phyloP scores from a whole-genome alignment of 257 asterid genomes.

The Thymus quinquecostatus region DNA sequence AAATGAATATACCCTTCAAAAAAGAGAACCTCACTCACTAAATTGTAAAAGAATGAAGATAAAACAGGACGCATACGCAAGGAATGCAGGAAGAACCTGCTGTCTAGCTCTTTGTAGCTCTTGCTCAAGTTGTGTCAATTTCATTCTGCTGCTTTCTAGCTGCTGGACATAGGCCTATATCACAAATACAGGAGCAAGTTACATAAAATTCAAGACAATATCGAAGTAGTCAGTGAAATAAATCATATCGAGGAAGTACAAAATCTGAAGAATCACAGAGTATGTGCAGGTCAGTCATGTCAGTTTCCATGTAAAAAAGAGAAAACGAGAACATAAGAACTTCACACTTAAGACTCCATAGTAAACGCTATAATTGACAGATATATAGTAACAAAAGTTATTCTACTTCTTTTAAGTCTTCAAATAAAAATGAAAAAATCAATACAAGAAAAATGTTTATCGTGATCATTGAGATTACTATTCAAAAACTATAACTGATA shows the following conservation, averaged over 20 bases:
- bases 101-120: constrained; percentile 99
- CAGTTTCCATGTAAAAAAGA: neutral
- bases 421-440: neutral
- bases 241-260: neutral
- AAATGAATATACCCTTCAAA: constrained; percentile 84
- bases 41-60: constrained; percentile 15
- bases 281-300: neutral
- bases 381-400: neutral
- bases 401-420: neutral
- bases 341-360: neutral
- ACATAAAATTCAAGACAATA: neutral
- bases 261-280: neutral
- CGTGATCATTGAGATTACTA: neutral
- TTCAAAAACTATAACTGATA: neutral
- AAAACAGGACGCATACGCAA: constrained; percentile 17
- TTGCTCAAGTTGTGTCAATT: constrained; percentile 97
- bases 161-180: constrained; percentile 94
- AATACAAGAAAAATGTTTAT: neutral
- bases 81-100: constrained; percentile 58
- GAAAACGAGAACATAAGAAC: neutral
- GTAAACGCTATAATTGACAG: neutral
- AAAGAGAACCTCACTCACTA: constrained; percentile 36
- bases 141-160: constrained; percentile 98
- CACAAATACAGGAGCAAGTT: constrained; percentile 31
- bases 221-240: constrained; percentile 14